Percentiles rank a stretch among this genome's conserved stretches.
phyloP scores from a whole-genome alignment of 176 grass and related monocot species.

The Neostapfia colusana region DNA sequence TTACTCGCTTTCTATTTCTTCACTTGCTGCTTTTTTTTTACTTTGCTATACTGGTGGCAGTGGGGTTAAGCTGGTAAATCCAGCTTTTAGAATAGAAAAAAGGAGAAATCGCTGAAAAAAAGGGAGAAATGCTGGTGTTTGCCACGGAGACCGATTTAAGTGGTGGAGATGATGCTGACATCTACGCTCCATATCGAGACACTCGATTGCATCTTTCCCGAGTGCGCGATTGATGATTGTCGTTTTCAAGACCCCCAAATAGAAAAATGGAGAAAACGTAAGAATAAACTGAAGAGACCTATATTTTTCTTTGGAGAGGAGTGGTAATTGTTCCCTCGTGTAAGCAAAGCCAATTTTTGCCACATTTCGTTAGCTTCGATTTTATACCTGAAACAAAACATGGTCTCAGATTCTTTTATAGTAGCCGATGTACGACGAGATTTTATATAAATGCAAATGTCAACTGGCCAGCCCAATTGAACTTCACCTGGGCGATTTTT shows the following conservation, averaged over 20 bases:
- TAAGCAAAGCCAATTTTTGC: constrained; percentile 25
- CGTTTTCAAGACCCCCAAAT: no score
- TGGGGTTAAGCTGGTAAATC: neutral
- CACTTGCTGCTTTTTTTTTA: neutral
- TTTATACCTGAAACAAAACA: neutral
- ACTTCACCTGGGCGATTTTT: neutral
- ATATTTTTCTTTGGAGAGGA: neutral
- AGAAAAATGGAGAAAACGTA: no score
- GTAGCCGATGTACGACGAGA: neutral
- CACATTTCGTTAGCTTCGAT: neutral
- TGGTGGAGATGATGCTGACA: constrained; percentile 53
- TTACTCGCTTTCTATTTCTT: neutral
- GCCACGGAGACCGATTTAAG: constrained; percentile 37
- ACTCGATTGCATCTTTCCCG: constrained; percentile 42
- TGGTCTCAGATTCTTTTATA: neutral
- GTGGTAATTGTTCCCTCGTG: constrained; percentile 19
- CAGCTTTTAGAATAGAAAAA: neutral
- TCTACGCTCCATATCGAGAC: constrained; percentile 36
- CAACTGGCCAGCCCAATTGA: constrained; percentile 24
- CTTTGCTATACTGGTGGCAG: neutral
- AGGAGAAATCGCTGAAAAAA: constrained; percentile 12
- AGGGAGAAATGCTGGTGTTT: constrained; percentile 43
- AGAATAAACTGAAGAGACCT: no score
- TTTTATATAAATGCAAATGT: constrained; percentile 28
- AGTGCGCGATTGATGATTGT: constrained; percentile 42